Evolutionary conservation across 768 basidiomycete species (phyloP), one percentile per base, ranked within the genome.

Genomic region (Suillus tomentosus): DNA sequence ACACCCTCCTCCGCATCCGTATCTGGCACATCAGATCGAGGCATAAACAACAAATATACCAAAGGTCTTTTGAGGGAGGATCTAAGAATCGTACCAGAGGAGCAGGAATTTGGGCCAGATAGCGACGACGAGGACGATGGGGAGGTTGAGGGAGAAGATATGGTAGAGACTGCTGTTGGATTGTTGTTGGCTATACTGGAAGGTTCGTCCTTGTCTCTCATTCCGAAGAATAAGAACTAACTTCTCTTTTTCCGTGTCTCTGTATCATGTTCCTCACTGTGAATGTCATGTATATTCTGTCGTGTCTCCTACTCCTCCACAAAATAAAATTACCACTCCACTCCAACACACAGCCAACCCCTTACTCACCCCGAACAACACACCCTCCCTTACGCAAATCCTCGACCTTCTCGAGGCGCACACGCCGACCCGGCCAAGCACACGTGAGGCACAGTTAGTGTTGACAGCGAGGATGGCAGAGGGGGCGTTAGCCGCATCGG

Each of bases 161-260:
- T 96, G 80, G 79, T 84, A 0, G 84, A 87, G 65, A 96, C 94
- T 0, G 86, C 93, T 1, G 74, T 97, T 24, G 91, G 89, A 64
- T 76, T 97, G 0, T 77, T 99, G 31, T 82, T 99, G 4, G 88
- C 95, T 1, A 83, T 94, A 42, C 81, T 98, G 36, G 95, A 96
- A 86, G 91, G 96, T 94, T 65, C 64, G 75, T 59, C 8, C 14
- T 36, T 61, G 37, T 50, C 7, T 27, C 9, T 22, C 17, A 15
- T 45, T 31, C 34, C 24, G 39, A 47, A 43, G 24, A 31, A 27
- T 24, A 31, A 31, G 10, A 27, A 27, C 3, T 58, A 24, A 42
- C n/a, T 19, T 27, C 15, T 9, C 14, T 15, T 24, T 40, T 42
- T 42, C 5, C 11, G 22, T 24, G 15, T 37, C 3, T 15, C 13